Evolutionary conservation across 2,329 filamentous ascomycete species (phyloP).

Genomic region (Venturiaceae sp.): DNA sequence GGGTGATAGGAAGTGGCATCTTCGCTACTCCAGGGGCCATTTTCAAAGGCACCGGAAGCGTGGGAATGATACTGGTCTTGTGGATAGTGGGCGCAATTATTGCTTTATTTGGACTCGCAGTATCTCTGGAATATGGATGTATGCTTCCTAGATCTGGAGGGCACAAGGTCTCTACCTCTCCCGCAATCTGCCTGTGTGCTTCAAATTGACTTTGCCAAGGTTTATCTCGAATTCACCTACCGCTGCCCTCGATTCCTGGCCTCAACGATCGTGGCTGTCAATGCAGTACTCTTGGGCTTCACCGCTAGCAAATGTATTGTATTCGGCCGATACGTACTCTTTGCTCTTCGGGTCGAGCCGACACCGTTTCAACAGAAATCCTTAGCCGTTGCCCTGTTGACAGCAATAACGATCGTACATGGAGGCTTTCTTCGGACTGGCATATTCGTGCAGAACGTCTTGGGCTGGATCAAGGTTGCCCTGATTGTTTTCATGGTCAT

Average conservation of each 20-base stretch:
- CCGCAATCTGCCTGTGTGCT: slow-evolving; percentile 37
- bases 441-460: slow-evolving; percentile 48
- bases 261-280: slow-evolving; percentile 47
- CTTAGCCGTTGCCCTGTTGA: slow-evolving; percentile 47
- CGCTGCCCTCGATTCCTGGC: slow-evolving; percentile 48
- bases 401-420: slow-evolving; percentile 48
- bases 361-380: slow-evolving; percentile 38
- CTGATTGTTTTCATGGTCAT: slow-evolving; percentile 52
- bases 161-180: slow-evolving; percentile 44
- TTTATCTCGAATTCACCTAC: slow-evolving; percentile 57
- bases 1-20: slow-evolving; percentile 55
- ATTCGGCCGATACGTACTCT: slow-evolving; percentile 50
- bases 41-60: slow-evolving; percentile 46
- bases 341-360: slow-evolving; percentile 39
- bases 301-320: slow-evolving; percentile 56
- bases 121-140: slow-evolving; percentile 58
- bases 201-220: slow-evolving; percentile 39
- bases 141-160: slow-evolving; percentile 39
- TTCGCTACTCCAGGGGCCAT: slow-evolving; percentile 54
- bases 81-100: slow-evolving; percentile 56
- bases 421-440: slow-evolving; percentile 47
- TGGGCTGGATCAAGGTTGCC: slow-evolving; percentile 55
- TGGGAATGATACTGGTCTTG: slow-evolving; percentile 53
- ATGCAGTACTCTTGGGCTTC: slow-evolving; percentile 49
- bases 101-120: slow-evolving; percentile 51